These are phyloP conservation scores for Ulota crispa DNA, from an alignment of 225 moss, liverwort and hornwort genomes.

Conservation along the genomic window DNA sequence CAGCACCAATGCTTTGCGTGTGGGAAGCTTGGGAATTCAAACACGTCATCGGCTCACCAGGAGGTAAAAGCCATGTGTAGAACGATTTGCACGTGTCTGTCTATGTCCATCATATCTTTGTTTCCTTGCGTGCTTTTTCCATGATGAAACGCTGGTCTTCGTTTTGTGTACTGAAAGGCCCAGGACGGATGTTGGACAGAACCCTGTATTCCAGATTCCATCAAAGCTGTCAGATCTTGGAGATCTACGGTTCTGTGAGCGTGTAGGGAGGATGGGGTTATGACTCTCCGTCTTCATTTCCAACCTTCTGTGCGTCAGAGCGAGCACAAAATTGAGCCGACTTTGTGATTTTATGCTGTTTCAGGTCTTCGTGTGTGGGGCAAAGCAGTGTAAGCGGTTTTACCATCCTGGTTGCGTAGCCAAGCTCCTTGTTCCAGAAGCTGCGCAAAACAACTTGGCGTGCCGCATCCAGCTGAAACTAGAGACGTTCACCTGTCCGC, in stretches of 20 bases:
- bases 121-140: neutral
- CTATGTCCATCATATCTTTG: neutral
- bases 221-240: neutral
- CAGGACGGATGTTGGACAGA: neutral
- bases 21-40: constrained; percentile 50
- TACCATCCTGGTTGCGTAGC: constrained; percentile 63
- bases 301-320: neutral
- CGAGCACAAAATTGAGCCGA: neutral
- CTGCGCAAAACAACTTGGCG: constrained; percentile 46
- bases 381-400: constrained; percentile 55
- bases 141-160: neutral
- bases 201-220: neutral
- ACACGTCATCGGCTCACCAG: neutral
- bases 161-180: neutral
- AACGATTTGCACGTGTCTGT: neutral
- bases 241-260: neutral
- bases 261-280: neutral
- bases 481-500: constrained; percentile 52
- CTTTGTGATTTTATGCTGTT: constrained; percentile 13
- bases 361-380: constrained; percentile 65
- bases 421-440: constrained; percentile 51
- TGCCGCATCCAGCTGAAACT: constrained; percentile 43
- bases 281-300: neutral
- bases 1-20: constrained; percentile 62
- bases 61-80: constrained; percentile 29